Evolutionary conservation across 345 rosid species (phyloP).

Genomic region (Eucalyptus marginata): DNA sequence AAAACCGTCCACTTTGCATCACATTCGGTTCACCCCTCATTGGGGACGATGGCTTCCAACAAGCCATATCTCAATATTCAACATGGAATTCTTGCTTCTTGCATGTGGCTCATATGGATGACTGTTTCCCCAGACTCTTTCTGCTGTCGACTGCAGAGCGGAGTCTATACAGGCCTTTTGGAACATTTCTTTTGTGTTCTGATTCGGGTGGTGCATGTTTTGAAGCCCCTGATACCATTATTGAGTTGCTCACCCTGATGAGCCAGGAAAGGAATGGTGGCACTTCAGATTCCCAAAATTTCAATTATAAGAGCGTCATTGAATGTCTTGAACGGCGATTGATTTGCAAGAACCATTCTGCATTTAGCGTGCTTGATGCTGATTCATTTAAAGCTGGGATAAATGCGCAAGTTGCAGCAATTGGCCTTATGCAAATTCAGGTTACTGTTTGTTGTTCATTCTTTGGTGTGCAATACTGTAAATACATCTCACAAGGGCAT

Average conservation of each 20-base stretch:
- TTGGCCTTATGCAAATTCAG: slow-evolving; percentile 5
- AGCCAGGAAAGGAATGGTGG: neutral
- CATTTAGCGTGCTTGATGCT: neutral
- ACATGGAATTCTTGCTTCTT: slow-evolving; percentile 43
- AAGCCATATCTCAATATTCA: slow-evolving; percentile 11
- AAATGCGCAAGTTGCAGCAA: slow-evolving; percentile 12
- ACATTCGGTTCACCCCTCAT: slow-evolving; percentile 60
- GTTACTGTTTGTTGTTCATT: neutral
- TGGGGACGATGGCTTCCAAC: slow-evolving; percentile 24
- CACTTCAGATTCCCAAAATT: neutral
- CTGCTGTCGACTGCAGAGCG: neutral
- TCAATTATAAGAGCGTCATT: slow-evolving; percentile 2
- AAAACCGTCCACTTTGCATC: slow-evolving; percentile 42
- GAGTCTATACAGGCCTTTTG: slow-evolving; percentile 30
- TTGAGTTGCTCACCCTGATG: slow-evolving; percentile 3
- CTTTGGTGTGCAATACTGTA: neutral
- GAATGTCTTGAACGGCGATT: neutral
- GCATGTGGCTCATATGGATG: slow-evolving; percentile 26
- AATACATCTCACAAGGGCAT: neutral
- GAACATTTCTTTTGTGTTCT: slow-evolving; percentile 40
- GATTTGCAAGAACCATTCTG: neutral
- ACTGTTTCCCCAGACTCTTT: slow-evolving; percentile 16
- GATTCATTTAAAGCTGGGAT: slow-evolving; percentile 5
- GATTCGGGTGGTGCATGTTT: slow-evolving; percentile 21
- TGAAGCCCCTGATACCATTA: slow-evolving; percentile 29